Conservation (phyloP, 306 rosid genomes). For the Fragaria ananassa region DNA sequence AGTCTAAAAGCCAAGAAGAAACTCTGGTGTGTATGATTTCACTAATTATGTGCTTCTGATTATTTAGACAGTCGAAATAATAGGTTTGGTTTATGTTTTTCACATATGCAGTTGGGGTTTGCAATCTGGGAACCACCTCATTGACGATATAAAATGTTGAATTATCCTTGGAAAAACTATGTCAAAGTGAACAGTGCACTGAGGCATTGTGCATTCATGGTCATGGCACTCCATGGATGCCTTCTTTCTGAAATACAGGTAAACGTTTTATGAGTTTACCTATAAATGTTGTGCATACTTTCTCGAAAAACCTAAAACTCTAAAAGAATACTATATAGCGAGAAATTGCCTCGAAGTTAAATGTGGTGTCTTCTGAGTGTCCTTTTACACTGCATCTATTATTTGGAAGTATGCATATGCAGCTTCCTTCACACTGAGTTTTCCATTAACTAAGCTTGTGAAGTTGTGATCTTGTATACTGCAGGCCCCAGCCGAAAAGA, state of each 20-base stretch:
- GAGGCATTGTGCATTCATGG: slow-evolving; percentile 67
- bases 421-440: neutral
- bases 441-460: neutral
- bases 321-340: neutral
- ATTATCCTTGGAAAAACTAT: slow-evolving; percentile 61
- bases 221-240: slow-evolving; percentile 79
- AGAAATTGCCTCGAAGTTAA: neutral
- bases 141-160: slow-evolving; percentile 51
- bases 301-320: too few species aligned
- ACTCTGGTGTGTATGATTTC: slow-evolving; percentile 46
- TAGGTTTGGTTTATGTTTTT: neutral
- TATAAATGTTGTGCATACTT: neutral
- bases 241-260: slow-evolving; percentile 80
- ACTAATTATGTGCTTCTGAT: neutral
- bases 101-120: slow-evolving; percentile 49
- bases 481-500: slow-evolving; percentile 56
- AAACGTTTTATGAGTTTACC: neutral
- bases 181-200: slow-evolving; percentile 58
- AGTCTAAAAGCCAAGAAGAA: slow-evolving; percentile 62
- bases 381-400: neutral
- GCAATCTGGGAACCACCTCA: slow-evolving; percentile 85
- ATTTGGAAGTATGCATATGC: neutral
- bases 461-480: slow-evolving; percentile 3
- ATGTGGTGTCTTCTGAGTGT: neutral
- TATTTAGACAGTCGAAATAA: neutral